Percentiles rank a stretch among this genome's conserved stretches.
phyloP scores from a whole-genome alignment of 202 grass and related monocot species.

The Musa balbisiana region DNA sequence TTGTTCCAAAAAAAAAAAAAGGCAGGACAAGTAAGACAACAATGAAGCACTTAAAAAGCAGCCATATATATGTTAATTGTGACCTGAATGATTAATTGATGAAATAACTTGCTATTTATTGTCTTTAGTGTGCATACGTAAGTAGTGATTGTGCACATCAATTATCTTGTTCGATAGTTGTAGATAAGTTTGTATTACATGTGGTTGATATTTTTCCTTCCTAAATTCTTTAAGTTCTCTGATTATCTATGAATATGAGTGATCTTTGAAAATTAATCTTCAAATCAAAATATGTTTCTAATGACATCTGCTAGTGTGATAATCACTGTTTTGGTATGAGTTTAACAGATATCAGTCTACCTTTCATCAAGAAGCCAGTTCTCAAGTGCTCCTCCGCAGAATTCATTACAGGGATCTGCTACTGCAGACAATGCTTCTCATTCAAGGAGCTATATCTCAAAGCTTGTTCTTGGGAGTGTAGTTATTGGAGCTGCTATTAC shows the following conservation, averaged over 20 bases:
- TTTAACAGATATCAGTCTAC: conserved; percentile 39
- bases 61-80: not conserved
- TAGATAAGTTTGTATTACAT: not conserved
- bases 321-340: conserved; percentile 6
- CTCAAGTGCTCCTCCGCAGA: conserved; percentile 51
- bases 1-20: too few species aligned
- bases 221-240: not conserved
- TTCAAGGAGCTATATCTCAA: conserved; percentile 47
- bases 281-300: not conserved
- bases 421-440: conserved; percentile 41
- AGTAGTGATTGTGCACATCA: not conserved
- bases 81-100: not conserved
- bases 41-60: not conserved
- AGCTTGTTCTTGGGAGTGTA: conserved; percentile 56
- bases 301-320: not conserved
- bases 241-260: not conserved
- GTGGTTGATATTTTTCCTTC: not conserved
- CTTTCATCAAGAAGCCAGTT: conserved; percentile 52
- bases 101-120: too few species aligned
- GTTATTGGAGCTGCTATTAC: conserved; percentile 53
- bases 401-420: conserved; percentile 37
- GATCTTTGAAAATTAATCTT: not conserved
- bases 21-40: not conserved
- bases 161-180: not conserved
- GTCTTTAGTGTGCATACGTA: not conserved